These are phyloP conservation scores for Aureobasidium subglaciale DNA, from an alignment of 2,329 filamentous ascomycete genomes.

Conservation along the genomic window DNA sequence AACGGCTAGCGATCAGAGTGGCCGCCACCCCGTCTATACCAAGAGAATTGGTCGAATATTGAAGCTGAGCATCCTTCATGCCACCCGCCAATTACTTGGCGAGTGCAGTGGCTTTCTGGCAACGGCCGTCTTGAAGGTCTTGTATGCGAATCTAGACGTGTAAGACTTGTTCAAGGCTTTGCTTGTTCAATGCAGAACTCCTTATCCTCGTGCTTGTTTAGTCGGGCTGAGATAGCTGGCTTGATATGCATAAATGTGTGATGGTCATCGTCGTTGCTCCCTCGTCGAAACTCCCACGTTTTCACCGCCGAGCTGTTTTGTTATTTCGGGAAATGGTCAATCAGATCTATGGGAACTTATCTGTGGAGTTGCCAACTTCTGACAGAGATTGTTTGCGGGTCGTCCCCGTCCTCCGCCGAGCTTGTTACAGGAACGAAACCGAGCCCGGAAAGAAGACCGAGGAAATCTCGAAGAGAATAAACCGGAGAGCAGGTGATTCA, in stretches of 20 bases:
- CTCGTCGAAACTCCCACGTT: too few species aligned
- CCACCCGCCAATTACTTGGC: not conserved
- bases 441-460: not conserved
- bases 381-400: too few species aligned
- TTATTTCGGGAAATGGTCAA: too few species aligned
- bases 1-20: not conserved
- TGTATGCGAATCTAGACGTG: not conserved
- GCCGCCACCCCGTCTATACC: too few species aligned
- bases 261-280: not conserved
- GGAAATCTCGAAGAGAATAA: not conserved
- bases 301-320: not conserved
- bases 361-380: too few species aligned
- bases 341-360: too few species aligned
- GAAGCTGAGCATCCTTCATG: not conserved
- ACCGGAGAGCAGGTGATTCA: not conserved
- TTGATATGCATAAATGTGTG: not conserved
- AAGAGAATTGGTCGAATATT: not conserved
- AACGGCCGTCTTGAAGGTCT: not conserved
- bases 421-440: not conserved
- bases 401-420: not conserved
- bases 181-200: not conserved
- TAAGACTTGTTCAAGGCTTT: not conserved
- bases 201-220: not conserved
- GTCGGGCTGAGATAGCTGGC: not conserved
- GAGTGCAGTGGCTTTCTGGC: not conserved